phyloP scores from a whole-genome alignment of 495 filamentous ascomycete genomes.

The Pseudomonodictys pantanalensis region DNA sequence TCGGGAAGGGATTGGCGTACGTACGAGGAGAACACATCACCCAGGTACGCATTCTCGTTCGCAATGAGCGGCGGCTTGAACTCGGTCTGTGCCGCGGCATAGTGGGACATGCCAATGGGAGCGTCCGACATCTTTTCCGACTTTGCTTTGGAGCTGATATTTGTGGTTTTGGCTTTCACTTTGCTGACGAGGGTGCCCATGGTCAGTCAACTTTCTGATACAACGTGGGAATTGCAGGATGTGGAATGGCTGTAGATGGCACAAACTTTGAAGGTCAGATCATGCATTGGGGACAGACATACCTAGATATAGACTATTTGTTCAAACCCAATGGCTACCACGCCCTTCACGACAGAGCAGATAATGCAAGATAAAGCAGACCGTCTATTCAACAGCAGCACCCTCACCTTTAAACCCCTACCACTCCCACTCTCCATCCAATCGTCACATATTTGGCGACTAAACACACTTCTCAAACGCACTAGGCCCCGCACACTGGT shows the following conservation, averaged over 20 bases:
- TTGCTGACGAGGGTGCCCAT: slow-evolving; percentile 45
- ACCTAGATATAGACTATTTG: too few relatives aligned
- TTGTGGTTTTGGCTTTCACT: slow-evolving; percentile 32
- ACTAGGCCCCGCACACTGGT: background rate
- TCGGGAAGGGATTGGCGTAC: background rate
- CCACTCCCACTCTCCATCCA: background rate
- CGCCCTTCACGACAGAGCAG: too few relatives aligned
- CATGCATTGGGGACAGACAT: too few relatives aligned
- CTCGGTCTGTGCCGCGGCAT: slow-evolving; percentile 57
- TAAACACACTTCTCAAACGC: background rate
- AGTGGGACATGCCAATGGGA: slow-evolving; percentile 51
- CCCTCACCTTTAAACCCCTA: background rate
- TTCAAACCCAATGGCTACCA: too few relatives aligned
- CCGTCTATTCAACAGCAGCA: background rate
- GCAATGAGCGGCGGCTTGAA: slow-evolving; percentile 71
- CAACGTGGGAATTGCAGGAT: too few relatives aligned
- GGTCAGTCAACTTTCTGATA: slow-evolving; percentile 10
- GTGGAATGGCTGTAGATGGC: too few relatives aligned
- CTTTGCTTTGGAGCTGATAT: slow-evolving; percentile 12
- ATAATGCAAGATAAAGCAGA: slow-evolving; percentile 2
- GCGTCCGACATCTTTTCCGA: slow-evolving; percentile 32
- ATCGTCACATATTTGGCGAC: background rate
- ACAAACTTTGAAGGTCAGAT: too few relatives aligned
- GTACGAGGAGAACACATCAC: slow-evolving; percentile 61
- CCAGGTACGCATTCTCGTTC: slow-evolving; percentile 71